Evolutionary conservation across 2,329 filamentous ascomycete species (phyloP).

Genomic region (Fusarium graminum): DNA sequence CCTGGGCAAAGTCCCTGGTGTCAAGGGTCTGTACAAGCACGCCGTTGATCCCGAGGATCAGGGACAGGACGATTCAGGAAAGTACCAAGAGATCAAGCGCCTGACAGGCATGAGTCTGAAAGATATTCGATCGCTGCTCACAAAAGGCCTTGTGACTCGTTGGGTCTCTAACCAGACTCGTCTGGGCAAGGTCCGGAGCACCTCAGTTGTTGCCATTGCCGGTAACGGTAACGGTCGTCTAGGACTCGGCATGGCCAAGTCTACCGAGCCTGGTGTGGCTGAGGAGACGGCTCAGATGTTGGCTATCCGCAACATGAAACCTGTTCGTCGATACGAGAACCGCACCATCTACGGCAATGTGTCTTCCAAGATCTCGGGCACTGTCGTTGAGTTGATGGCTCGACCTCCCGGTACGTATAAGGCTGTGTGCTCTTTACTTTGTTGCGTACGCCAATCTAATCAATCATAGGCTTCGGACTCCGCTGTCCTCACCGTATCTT

Average conservation of each 20-base stretch:
- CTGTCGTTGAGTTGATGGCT: slow-evolving; percentile 82
- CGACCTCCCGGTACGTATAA: slow-evolving; percentile 83
- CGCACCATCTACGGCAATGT: slow-evolving; percentile 91
- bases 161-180: slow-evolving; percentile 92
- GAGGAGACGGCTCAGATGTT: slow-evolving; percentile 79
- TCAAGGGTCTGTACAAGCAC: slow-evolving; percentile 64
- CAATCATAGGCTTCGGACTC: slow-evolving; percentile 85
- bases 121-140: slow-evolving; percentile 67
- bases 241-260: slow-evolving; percentile 92
- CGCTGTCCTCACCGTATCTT: slow-evolving; percentile 92
- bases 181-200: slow-evolving; percentile 88
- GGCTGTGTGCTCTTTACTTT: neutral
- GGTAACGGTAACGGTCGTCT: slow-evolving; percentile 89
- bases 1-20: slow-evolving; percentile 67
- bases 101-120: slow-evolving; percentile 66
- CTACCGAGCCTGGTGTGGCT: slow-evolving; percentile 77
- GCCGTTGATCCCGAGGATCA: slow-evolving; percentile 64
- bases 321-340: slow-evolving; percentile 91
- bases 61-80: slow-evolving; percentile 64
- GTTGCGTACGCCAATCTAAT: neutral
- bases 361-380: slow-evolving; percentile 87
- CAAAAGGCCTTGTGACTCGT: slow-evolving; percentile 81
- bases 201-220: slow-evolving; percentile 82
- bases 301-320: slow-evolving; percentile 92
- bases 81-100: slow-evolving; percentile 66